A percentile compares a stretch with the other conserved stretches of the same genome.
phyloP scores from a whole-genome alignment of 176 grass and related monocot genomes.

The Triticum aestivum region IWGSC_CS_RefSeq_v2.1 NC_057808.1:435833733-435834232 shows the following conservation, averaged over 20 bases:
- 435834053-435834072: neutral
- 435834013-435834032: neutral
- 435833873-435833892: neutral
- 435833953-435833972: constrained; percentile 10
- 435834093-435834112: neutral
- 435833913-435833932: neutral
- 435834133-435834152: constrained; percentile 18
- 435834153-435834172: constrained; percentile 31
- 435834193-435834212: constrained; percentile 28
- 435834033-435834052: neutral
- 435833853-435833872: constrained; percentile 3
- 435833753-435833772: constrained; percentile 41
- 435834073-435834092: neutral
- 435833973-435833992: constrained; percentile 36
- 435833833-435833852: constrained; percentile 25
- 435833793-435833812: neutral
- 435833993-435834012: constrained; percentile 45
- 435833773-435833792: neutral
- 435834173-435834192: constrained; percentile 24
- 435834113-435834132: constrained; percentile 20
- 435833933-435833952: neutral
- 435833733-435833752: constrained; percentile 22
- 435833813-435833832: neutral
- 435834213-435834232: constrained; percentile 35
- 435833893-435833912: neutral